phyloP scores from a whole-genome alignment of 2,329 filamentous ascomycete genomes.

The Apiospora hydei region DNA sequence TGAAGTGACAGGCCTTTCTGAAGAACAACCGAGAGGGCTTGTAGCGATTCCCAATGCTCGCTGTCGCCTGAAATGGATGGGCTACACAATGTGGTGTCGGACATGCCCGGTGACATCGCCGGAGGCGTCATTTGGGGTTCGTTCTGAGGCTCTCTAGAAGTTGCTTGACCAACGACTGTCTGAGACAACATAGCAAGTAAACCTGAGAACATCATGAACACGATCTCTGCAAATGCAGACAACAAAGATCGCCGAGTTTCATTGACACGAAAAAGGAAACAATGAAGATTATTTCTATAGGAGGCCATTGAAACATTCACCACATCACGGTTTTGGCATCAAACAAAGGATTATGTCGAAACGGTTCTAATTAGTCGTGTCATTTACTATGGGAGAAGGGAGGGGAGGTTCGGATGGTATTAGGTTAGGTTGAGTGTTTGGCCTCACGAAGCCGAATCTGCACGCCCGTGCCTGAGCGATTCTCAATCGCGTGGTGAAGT shows the following conservation, averaged over 20 bases:
- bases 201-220: neutral
- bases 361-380: neutral
- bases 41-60: conserved; percentile 26
- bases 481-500: conserved; percentile 39
- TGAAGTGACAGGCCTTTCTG: conserved; percentile 23
- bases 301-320: conserved; percentile 2
- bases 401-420: neutral
- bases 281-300: neutral
- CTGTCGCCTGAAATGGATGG: conserved; percentile 15
- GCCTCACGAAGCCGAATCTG: conserved; percentile 43
- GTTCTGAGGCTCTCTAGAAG: neutral
- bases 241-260: neutral
- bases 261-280: neutral
- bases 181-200: conserved; percentile 5
- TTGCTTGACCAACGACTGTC: neutral
- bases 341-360: conserved; percentile 8
- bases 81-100: conserved; percentile 1
- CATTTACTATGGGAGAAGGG: neutral
- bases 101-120: neutral
- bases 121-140: neutral
- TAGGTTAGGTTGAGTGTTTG: conserved; percentile 12
- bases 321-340: neutral
- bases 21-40: conserved; percentile 3
- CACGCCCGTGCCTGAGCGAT: conserved; percentile 43
- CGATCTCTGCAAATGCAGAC: neutral